Evolutionary conservation across 129 eudicot species (phyloP).

Genomic region (Heracleum sosnowskyi): DNA sequence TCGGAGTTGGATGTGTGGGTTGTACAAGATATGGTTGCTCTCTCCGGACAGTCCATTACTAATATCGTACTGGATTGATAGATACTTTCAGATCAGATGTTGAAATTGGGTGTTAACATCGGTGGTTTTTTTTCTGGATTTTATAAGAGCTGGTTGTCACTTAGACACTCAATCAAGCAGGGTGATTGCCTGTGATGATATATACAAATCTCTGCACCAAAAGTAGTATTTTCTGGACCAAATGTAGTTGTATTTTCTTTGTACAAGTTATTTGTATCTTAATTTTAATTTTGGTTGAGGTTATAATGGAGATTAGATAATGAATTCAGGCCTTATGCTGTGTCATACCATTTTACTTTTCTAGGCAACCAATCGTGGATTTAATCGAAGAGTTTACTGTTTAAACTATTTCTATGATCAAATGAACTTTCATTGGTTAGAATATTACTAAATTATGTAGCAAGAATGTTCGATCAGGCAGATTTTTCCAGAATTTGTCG

Average conservation of each 20-base stretch:
- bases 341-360: background rate
- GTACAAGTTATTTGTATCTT: background rate
- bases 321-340: background rate
- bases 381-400: background rate
- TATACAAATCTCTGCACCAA: background rate
- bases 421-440: background rate
- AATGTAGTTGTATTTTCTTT: background rate
- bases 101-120: background rate
- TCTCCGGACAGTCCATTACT: background rate
- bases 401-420: background rate
- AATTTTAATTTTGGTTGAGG: background rate
- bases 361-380: background rate
- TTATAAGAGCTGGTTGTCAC: constrained; percentile 1
- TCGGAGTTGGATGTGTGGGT: background rate
- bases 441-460: background rate
- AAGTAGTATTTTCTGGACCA: background rate
- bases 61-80: background rate
- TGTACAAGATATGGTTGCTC: background rate
- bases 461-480: background rate
- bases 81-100: background rate
- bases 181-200: constrained; percentile 4
- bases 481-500: background rate
- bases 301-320: background rate
- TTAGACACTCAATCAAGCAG: background rate
- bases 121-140: background rate